Conservation (phyloP, 768 basidiomycete species). For the Boletus pseudopeckii region DNA sequence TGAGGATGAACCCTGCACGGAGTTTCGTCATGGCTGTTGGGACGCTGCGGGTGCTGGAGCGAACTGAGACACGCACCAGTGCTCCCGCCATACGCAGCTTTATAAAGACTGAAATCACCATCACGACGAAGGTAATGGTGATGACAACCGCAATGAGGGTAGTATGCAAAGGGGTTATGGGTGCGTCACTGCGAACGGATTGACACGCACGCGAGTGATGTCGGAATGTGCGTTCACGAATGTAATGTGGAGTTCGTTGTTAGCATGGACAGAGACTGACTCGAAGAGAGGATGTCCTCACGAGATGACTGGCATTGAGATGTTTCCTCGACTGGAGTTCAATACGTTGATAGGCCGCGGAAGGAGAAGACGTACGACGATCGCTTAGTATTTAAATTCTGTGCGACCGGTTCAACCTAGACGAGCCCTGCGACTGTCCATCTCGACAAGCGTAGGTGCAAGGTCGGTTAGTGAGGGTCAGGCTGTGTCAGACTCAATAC, state of each 20-base stretch:
- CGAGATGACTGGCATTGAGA: background rate
- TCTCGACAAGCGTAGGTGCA: too few relatives aligned
- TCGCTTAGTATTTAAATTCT: background rate
- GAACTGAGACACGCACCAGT: background rate
- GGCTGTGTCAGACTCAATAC: background rate
- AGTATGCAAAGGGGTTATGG: rapidly evolving
- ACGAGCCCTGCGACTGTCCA: background rate
- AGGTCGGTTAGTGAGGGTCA: too few relatives aligned
- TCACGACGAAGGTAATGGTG: rapidly evolving
- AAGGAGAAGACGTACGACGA: too few relatives aligned
- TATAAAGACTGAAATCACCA: background rate
- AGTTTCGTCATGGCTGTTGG: background rate
- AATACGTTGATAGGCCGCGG: background rate
- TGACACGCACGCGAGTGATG: background rate
- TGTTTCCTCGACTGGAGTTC: background rate
- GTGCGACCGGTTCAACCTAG: too few relatives aligned
- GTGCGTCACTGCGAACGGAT: background rate
- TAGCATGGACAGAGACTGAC: background rate
- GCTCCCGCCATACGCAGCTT: too few relatives aligned
- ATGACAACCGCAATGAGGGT: background rate
- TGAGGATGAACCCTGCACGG: background rate
- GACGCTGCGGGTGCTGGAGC: background rate
- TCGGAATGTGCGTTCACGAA: background rate
- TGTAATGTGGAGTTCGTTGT: background rate
- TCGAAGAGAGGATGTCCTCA: background rate